Base-by-base conservation (phyloP, 345 rosid genomes). In the Cardamine chenopodiifolia region DNA sequence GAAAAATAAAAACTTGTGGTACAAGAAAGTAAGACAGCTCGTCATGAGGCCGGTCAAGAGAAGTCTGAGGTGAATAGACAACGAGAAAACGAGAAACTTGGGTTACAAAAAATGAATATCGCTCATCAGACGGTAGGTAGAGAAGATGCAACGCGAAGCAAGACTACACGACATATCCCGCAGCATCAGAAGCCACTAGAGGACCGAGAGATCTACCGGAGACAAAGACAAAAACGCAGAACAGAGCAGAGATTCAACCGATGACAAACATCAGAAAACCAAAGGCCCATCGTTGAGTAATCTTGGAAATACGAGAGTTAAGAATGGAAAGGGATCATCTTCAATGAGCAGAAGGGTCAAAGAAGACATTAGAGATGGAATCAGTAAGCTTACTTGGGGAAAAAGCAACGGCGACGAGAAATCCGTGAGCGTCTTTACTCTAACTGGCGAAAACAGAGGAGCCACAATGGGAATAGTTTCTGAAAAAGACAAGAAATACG, bases 371-470 rank as follows among this genome's bases (percentile, higher is more conserved):
- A 83, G 79, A 13, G 87, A 85, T 81, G 82, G 89, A 28, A 80
- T 87, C 45, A 84, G 83, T 37, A 82, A 82, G 82, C 83, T 92
- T 67, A 66, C 82, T 28, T 53, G 77, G 58, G 88, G 78, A 62
- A 74, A 68, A 49, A 56, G 76, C 72, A 80, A 86, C 78, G 55
- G 37, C 2, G 85, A 78, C 35, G 88, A 84, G 62, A 80, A 81
- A 75, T 69, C 78, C 1, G 82, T 79, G 13, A 78, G 82, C 48
- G 71, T 88, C 29, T 62, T 83, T 32, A 90, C 97, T 12, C 66
- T 92, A 44, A 88, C 97, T 4, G 98, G 98, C n/a, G 98, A 96
- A 78, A 92, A 90, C 82, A 87, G 70, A 81, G 99, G 98, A 76
- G 98, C 94, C 2, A 75, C 79, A 29, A 90, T 89, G 92, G 75